Evolutionary conservation across 805 yeast genomes (phyloP), one percentile per base, ranked within the genome.

Genomic region (Sugiyamaella floridensis): DNA sequence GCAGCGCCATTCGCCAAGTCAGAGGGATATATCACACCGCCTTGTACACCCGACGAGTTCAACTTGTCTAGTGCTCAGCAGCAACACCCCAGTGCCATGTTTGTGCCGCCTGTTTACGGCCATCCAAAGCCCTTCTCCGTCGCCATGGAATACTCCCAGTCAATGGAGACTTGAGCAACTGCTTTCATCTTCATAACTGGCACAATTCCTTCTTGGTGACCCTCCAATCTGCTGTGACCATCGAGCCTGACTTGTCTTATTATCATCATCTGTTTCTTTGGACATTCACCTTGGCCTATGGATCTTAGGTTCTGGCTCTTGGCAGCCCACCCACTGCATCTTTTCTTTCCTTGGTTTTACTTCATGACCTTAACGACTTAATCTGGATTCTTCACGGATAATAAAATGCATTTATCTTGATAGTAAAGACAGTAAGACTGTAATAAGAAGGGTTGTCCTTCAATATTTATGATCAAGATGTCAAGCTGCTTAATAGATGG

Each of bases 1-100:
- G 40, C 51, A 8, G 51, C 41, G 12, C 51, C 51, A 1, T 48
- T 48, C 16, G 37, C 37, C 9, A 22, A 28, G 14, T 49, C 51
- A 1, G 55, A 56, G 41, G 58, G 53, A 43, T 53, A 54, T 49
- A 42, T 55, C 48, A 55, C 59, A n/a, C 60, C 58, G 15, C 63
- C 63, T 14, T 58, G 61, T 46, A 54, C 58, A 7, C 62, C 61
- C 14, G 59, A 53, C 19, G 61, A 60, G 29, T 45, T 28, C 48
- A 45, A 45, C 34, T 18, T 18, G 26, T 22, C 41, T 45, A 14
- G 40, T 15, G 34, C 15, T n/a, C 8, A n/a, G 41, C 18, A 40
- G 12, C 32, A 15, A 12, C 18, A 15, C 16, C 32, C 48, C 12
- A 40, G 12, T 12, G 41, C 16, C 19, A 29, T 37, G 16, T 28